Evolutionary conservation across 257 asterid genomes (phyloP).

Genomic region (Nyctanthes arbortristis): DNA sequence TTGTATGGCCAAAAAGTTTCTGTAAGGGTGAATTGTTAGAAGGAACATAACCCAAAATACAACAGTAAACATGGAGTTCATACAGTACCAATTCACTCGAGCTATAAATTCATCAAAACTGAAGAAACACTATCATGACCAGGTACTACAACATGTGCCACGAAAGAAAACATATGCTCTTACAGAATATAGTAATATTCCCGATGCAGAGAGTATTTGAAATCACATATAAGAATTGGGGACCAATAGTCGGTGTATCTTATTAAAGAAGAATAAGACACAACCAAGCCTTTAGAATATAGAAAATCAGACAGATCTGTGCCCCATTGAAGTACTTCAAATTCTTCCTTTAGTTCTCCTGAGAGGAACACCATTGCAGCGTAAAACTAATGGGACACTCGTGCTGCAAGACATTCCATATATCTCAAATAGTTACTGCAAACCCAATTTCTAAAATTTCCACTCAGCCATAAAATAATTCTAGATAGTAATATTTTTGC

Average conservation of each 20-base stretch:
- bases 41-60: neutral
- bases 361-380: no score
- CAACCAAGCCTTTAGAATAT: neutral
- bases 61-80: neutral
- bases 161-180: neutral
- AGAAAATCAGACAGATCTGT: neutral
- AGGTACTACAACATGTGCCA: neutral
- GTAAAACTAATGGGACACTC: no score
- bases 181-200: neutral
- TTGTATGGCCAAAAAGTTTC: neutral
- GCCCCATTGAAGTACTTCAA: no score
- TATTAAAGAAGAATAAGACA: neutral
- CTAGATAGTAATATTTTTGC: no score
- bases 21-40: neutral
- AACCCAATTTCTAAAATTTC: no score
- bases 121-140: neutral
- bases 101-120: neutral
- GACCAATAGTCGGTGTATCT: neutral
- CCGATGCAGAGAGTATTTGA: neutral
- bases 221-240: neutral
- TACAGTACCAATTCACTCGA: neutral
- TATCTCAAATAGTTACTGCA: no score
- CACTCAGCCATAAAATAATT: no score
- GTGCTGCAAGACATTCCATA: no score
- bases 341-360: no score